phyloP scores from a whole-genome alignment of 2,329 filamentous ascomycete genomes.

The Seiridium cupressi region DNA sequence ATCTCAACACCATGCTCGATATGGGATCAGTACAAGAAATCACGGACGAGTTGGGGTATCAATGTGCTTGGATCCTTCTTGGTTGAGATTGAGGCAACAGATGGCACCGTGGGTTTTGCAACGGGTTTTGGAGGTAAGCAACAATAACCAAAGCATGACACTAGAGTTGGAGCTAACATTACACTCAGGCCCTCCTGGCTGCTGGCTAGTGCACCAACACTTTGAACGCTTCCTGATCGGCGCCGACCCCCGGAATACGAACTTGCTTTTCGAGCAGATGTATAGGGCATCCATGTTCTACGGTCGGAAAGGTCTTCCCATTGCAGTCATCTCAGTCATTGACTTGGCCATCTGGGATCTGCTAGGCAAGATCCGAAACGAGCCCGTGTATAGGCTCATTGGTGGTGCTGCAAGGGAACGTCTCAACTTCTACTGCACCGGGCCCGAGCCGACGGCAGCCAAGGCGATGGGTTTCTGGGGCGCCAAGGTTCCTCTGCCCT shows the following conservation, averaged over 20 bases:
- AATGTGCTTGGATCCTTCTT: constrained; percentile 92
- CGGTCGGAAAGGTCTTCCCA: constrained; percentile 84
- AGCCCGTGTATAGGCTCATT: constrained; percentile 93
- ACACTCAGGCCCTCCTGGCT: constrained; percentile 71
- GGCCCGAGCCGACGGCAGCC: constrained; percentile 77
- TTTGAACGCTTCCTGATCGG: constrained; percentile 90
- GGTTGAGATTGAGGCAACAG: constrained; percentile 81
- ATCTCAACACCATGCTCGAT: constrained; percentile 91
- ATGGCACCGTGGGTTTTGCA: constrained; percentile 91
- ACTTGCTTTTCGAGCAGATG: constrained; percentile 94
- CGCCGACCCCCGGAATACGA: constrained; percentile 86
- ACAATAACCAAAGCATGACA: neutral
- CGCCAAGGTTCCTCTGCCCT: constrained; percentile 86
- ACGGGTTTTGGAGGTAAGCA: constrained; percentile 79
- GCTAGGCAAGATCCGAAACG: constrained; percentile 83
- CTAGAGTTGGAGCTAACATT: neutral
- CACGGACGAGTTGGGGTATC: constrained; percentile 91
- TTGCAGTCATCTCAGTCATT: constrained; percentile 91
- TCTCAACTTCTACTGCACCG: constrained; percentile 92
- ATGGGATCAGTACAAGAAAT: constrained; percentile 85
- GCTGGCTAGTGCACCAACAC: constrained; percentile 91
- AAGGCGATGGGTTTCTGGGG: constrained; percentile 88
- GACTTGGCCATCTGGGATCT: constrained; percentile 93
- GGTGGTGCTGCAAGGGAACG: constrained; percentile 83
- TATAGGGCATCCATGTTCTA: constrained; percentile 97